phyloP scores from a whole-genome alignment of 495 filamentous ascomycete species.

The Poronia punctata region DNA sequence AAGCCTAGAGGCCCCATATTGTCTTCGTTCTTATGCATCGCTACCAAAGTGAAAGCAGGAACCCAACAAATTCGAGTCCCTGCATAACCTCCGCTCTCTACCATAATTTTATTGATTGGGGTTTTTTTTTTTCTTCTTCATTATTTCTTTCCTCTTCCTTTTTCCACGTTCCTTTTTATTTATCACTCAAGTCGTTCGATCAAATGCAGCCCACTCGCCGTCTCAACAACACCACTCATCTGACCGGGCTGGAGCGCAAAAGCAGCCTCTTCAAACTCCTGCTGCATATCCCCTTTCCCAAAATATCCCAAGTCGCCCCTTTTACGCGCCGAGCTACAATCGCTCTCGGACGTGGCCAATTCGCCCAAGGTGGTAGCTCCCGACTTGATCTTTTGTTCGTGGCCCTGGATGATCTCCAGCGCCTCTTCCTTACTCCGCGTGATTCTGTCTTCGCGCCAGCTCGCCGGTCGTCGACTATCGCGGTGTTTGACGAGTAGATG shows the following conservation, averaged over 20 bases:
- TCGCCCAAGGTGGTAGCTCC: slow-evolving; percentile 65
- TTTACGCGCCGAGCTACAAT: slow-evolving; percentile 92
- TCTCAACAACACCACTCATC: slow-evolving; percentile 79
- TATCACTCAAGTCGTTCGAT: slow-evolving; percentile 59
- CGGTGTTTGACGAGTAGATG: slow-evolving; percentile 91
- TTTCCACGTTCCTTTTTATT: slow-evolving; percentile 4
- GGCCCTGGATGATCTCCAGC: slow-evolving; percentile 60
- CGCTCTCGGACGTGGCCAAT: slow-evolving; percentile 79
- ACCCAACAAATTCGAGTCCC: too few relatives aligned
- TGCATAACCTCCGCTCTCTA: too few relatives aligned
- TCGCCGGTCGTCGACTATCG: slow-evolving; percentile 77
- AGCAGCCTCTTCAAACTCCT: slow-evolving; percentile 93
- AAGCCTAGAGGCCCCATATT: too few relatives aligned
- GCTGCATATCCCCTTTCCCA: slow-evolving; percentile 91
- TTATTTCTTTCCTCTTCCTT: slow-evolving; percentile 4
- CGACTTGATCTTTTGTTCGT: slow-evolving; percentile 65
- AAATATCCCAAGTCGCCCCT: slow-evolving; percentile 94
- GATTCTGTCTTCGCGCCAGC: slow-evolving; percentile 86
- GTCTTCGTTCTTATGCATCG: too few relatives aligned
- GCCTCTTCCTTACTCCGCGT: slow-evolving; percentile 85
- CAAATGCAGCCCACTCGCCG: slow-evolving; percentile 89
- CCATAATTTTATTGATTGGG: too few relatives aligned
- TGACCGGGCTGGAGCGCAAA: slow-evolving; percentile 81
- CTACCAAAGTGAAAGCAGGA: too few relatives aligned
- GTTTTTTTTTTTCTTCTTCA: too few relatives aligned